Evolutionary conservation across 352 stramenopile genomes (phyloP).

Genomic region (Lagenidium giganteum): DNA sequence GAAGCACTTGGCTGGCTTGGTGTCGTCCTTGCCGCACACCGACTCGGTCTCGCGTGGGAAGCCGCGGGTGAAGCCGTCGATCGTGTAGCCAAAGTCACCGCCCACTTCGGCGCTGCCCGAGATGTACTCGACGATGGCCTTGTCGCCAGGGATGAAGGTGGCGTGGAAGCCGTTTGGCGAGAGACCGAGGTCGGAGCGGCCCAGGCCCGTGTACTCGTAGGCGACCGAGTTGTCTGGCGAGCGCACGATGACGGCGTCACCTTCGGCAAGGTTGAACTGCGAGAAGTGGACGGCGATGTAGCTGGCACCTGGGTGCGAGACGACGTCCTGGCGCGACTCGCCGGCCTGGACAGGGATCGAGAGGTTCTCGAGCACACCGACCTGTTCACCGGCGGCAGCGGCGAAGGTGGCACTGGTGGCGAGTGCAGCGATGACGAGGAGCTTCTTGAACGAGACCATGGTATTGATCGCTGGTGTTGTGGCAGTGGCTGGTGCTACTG

Average conservation of each 20-base stretch:
- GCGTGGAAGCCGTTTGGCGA: conserved; percentile 49
- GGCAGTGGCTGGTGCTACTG: no score
- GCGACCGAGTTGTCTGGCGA: conserved; percentile 10
- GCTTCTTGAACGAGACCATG: conserved; percentile 2
- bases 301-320: conserved; percentile 5
- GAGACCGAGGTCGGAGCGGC: conserved; percentile 22
- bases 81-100: conserved; percentile 24
- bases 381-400: not conserved
- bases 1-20: conserved; percentile 50
- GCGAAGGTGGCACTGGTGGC: not conserved
- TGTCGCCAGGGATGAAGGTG: conserved; percentile 33
- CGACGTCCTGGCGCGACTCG: not conserved
- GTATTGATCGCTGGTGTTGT: no score
- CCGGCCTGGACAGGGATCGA: not conserved
- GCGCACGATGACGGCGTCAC: conserved; percentile 13
- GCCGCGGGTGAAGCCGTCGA: conserved; percentile 37
- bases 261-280: conserved; percentile 10
- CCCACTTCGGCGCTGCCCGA: conserved; percentile 1
- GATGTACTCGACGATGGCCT: conserved; percentile 41
- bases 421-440: conserved; percentile 1
- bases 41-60: conserved; percentile 28
- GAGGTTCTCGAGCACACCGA: conserved; percentile 1
- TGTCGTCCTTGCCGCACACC: conserved; percentile 42
- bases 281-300: conserved; percentile 16
- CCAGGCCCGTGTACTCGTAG: conserved; percentile 32